Evolutionary conservation across 2,329 filamentous ascomycete species (phyloP), one percentile per base, ranked within the genome.

Genomic region (Amesomyces nigricolor): DNA sequence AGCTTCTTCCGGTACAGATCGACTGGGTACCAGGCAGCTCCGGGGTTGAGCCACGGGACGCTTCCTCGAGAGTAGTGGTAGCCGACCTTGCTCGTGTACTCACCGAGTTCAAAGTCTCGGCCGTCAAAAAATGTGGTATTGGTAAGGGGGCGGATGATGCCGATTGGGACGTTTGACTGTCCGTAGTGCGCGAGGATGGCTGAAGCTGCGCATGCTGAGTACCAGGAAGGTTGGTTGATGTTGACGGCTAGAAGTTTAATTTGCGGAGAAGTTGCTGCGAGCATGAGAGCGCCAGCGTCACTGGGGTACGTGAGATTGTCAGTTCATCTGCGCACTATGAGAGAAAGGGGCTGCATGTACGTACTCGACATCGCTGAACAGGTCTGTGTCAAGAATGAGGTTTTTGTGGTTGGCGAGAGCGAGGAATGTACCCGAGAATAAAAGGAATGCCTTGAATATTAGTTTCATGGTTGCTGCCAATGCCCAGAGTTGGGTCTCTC

Each of bases 321-420:
- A 42, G 9, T 19, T 42, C 14, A 17, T 9, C 17, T 4, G 39
- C n/a, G n/a, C n/a, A n/a, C n/a, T n/a, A n/a, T n/a, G 17, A 42
- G 40, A 10, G 26, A 26, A 40, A 6, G 13, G 3, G 3, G 29
- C 6, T 14, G 2, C 7, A 26, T 13, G 19, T 13, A 43, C 54
- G 61, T 66, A 75, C 72, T 77, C 75, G 38, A 76, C 74, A 51
- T 77, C 75, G 37, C 71, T 73, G 61, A 73, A 75, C 10, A 78
- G 63, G 55, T 77, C 75, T 0, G 75, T 77, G 62, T 77, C 75
- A 22, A 77, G 68, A 47, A 78, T 72, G 32, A 77, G 63, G 32
- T 71, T 72, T 54, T 71, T 73, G 26, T 29, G 42, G 29, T 22
- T 2, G 14, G 45, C 39, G 6, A 43, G 38, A 1, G 13, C 30